phyloP scores from a whole-genome alignment of 225 moss, liverwort and hornwort genomes.

The Pleurozium schreberi region DNA sequence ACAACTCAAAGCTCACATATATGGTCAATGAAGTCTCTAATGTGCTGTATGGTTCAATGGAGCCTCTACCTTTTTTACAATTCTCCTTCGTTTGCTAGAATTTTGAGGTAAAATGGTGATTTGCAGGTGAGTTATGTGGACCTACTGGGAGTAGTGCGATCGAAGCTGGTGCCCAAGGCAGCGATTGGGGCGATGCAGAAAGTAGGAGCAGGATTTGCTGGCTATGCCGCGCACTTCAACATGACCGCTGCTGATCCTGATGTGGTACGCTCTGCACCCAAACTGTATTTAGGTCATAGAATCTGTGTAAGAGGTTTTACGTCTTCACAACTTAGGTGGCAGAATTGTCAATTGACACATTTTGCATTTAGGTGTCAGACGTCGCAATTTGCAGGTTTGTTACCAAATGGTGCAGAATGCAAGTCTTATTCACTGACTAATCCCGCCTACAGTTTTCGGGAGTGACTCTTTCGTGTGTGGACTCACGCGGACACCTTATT shows the following conservation, averaged over 20 bases:
- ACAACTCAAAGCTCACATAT: not conserved
- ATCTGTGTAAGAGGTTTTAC: not conserved
- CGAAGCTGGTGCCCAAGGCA: slow-evolving; percentile 71
- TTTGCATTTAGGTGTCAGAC: not conserved
- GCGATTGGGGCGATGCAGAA: slow-evolving; percentile 44
- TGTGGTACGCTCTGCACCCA: slow-evolving; percentile 17
- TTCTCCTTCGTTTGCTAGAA: not conserved
- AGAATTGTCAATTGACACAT: not conserved
- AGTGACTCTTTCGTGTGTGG: not conserved
- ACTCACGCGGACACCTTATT: too few species aligned
- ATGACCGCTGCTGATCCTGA: slow-evolving; percentile 90
- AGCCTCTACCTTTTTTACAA: not conserved
- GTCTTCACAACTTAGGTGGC: not conserved
- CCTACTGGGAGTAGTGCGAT: slow-evolving; percentile 67
- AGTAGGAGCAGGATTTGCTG: slow-evolving; percentile 81
- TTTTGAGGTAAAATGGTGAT: not conserved
- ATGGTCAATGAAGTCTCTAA: not conserved
- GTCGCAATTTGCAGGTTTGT: not conserved
- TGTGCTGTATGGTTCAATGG: not conserved
- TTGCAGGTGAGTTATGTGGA: slow-evolving; percentile 84
- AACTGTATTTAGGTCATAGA: not conserved
- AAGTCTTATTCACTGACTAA: not conserved
- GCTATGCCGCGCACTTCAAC: slow-evolving; percentile 71
- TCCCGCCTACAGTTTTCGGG: not conserved
- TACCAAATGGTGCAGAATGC: not conserved